These are phyloP conservation scores for Apiospora phragmitis DNA, from an alignment of 2,329 filamentous ascomycete genomes.

Conservation along the genomic window DNA sequence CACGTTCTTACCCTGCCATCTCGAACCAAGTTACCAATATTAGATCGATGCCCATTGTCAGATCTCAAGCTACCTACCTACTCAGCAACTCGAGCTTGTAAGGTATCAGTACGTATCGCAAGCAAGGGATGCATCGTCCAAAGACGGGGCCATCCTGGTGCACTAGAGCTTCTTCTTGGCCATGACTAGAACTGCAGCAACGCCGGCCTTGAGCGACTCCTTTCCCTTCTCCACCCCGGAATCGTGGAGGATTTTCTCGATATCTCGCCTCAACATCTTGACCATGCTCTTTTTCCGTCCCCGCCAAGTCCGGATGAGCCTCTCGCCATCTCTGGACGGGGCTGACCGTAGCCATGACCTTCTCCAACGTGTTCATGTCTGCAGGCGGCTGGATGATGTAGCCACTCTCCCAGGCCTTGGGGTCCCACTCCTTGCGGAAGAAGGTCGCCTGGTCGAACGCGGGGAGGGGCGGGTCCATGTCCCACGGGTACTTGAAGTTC, in stretches of 20 bases:
- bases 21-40: no score
- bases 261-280: slow-evolving; percentile 24
- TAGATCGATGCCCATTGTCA: background rate
- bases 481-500: slow-evolving; percentile 52
- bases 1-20: background rate
- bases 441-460: slow-evolving; percentile 43
- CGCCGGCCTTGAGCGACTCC: slow-evolving; percentile 27
- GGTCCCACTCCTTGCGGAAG: slow-evolving; percentile 42
- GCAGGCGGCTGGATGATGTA: slow-evolving; percentile 16
- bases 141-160: background rate
- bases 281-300: slow-evolving; percentile 39
- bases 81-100: background rate
- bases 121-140: background rate
- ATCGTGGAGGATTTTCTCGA: slow-evolving; percentile 29
- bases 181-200: slow-evolving; percentile 10
- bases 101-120: background rate
- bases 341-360: slow-evolving; percentile 34
- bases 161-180: slow-evolving; percentile 11
- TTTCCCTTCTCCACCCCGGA: slow-evolving; percentile 36
- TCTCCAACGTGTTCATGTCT: slow-evolving; percentile 26
- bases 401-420: slow-evolving; percentile 23
- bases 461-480: slow-evolving; percentile 27
- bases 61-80: background rate
- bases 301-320: slow-evolving; percentile 35
- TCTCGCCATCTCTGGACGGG: slow-evolving; percentile 40